These are phyloP conservation scores for Dendrobium catenatum DNA, from an alignment of 106 monocot species.

Conservation along the genomic window DNA sequence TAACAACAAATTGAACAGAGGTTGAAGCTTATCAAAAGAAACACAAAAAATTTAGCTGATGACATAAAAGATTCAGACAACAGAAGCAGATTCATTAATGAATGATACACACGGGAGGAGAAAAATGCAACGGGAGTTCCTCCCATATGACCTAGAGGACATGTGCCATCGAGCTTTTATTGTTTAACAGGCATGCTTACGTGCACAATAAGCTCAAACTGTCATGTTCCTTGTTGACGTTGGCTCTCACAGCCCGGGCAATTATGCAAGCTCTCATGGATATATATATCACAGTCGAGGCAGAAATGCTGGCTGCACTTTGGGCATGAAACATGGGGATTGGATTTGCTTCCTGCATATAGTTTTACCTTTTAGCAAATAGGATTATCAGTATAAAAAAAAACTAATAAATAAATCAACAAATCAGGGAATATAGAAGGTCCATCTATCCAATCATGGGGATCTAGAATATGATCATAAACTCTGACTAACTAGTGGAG, in stretches of 20 bases:
- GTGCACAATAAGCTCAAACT: background rate
- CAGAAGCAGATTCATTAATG: too few relatives aligned
- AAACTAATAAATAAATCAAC: background rate
- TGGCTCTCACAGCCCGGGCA: conserved; percentile 97
- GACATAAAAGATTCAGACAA: too few relatives aligned
- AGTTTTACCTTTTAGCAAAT: conserved; percentile 7
- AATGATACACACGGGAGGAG: too few relatives aligned
- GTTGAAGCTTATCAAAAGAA: too few relatives aligned
- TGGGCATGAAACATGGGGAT: conserved; percentile 58
- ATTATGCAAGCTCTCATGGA: conserved; percentile 98
- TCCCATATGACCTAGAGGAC: too few relatives aligned
- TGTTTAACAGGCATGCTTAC: too few relatives aligned
- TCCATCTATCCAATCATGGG: background rate
- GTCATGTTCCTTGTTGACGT: conserved; percentile 4
- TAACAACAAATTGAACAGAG: too few relatives aligned
- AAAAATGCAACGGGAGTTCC: too few relatives aligned
- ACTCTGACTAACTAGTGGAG: too few relatives aligned
- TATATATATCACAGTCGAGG: conserved; percentile 95
- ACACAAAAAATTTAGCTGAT: too few relatives aligned
- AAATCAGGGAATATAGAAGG: background rate
- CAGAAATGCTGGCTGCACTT: conserved; percentile 88
- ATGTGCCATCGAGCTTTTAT: too few relatives aligned
- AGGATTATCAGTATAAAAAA: background rate
- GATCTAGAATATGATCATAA: too few relatives aligned
- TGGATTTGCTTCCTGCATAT: conserved; percentile 52